Evolutionary conservation across 1,284 basidiomycete species (phyloP), one percentile per base, ranked within the genome.

Genomic region (Cryptococcus sp.): DNA sequence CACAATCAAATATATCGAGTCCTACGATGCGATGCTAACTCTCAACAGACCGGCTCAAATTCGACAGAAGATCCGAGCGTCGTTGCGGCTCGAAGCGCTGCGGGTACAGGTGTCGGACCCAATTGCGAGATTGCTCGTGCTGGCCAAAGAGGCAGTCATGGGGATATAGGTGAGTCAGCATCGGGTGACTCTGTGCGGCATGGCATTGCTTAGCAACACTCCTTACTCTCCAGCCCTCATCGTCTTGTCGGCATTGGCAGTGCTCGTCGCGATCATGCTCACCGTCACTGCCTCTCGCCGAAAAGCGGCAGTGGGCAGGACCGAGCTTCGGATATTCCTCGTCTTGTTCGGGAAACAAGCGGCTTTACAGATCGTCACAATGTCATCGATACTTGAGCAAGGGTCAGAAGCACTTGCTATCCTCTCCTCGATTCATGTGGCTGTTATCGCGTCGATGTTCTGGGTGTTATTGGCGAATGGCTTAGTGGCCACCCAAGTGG

Each of bases 391-490:
- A 63, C 79, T 93, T 34, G 74, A 85, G 64, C 91, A 93, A 79
- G 75, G 89, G 47, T 82, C 84, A 19, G 85, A 82, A 0, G 79
- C 83, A 1, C 81, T 93, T 29, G 83, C 86, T 8, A 83, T 85
- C 17, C 67, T 93, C 55, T 89, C 89, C 0, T 86, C 89, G 0
- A 80, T 93, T 6, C 91, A 80, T 54, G 87, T 74, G 84, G 80
- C 86, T 4, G 63, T 86, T 20, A 83, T 91, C 34, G 86, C 84
- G 5, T 82, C 86, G 4, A 75, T 89, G 0, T 91, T 91, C 68
- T 91, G 89, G 88, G 68, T 85, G 3, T 80, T 93, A 51, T 79
- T 93, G 34, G 88, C 82, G 26, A 93, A 91, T 74, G 89, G 82
- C 4, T 75, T 93, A 53, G 84, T 94, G 23, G 87, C 89, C 37